Percentiles rank a stretch among this genome's conserved stretches.
phyloP scores from a whole-genome alignment of 192 early-diverging fungal genomes.

The Podochytrium sp. region DNA sequence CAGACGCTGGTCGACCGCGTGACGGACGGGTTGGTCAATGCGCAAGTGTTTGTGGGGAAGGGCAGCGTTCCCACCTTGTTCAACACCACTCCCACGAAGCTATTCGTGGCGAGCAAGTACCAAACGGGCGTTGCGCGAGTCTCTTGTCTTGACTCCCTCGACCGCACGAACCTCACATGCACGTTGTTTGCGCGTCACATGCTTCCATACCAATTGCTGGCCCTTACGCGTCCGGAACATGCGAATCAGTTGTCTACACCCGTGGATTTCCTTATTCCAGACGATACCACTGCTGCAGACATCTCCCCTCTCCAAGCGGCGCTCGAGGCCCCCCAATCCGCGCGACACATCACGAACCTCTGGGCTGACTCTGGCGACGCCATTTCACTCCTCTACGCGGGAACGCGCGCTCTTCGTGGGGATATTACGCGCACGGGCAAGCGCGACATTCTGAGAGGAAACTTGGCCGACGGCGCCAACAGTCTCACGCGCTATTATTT shows the following conservation, averaged over 20 bases:
- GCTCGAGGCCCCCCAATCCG: not conserved
- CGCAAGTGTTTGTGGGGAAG: conserved; percentile 51
- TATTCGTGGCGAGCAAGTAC: conserved; percentile 16
- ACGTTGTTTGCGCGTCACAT: conserved; percentile 53
- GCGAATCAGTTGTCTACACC: no score
- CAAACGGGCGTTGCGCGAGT: conserved; percentile 56
- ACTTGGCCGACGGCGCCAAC: conserved; percentile 55
- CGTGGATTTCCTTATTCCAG: no score
- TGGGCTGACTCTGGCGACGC: conserved; percentile 64
- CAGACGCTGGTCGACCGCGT: conserved; percentile 51
- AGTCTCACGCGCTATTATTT: conserved; percentile 61
- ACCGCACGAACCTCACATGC: conserved; percentile 62
- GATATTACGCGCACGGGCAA: conserved; percentile 49
- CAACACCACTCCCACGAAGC: conserved; percentile 7
- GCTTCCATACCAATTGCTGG: conserved; percentile 50
- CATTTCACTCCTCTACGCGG: conserved; percentile 57
- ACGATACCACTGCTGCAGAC: conserved; percentile 34
- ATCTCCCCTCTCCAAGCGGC: conserved; percentile 31
- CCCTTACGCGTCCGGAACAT: conserved; percentile 37
- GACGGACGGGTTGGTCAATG: conserved; percentile 46
- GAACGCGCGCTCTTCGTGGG: conserved; percentile 57
- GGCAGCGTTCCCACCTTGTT: conserved; percentile 46
- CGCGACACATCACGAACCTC: conserved; percentile 38
- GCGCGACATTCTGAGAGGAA: conserved; percentile 42
- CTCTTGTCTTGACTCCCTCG: conserved; percentile 59